Evolutionary conservation across 805 yeast species (phyloP), one percentile per base, ranked within the genome.

Genomic region (Priceomyces fermenticarens): DNA sequence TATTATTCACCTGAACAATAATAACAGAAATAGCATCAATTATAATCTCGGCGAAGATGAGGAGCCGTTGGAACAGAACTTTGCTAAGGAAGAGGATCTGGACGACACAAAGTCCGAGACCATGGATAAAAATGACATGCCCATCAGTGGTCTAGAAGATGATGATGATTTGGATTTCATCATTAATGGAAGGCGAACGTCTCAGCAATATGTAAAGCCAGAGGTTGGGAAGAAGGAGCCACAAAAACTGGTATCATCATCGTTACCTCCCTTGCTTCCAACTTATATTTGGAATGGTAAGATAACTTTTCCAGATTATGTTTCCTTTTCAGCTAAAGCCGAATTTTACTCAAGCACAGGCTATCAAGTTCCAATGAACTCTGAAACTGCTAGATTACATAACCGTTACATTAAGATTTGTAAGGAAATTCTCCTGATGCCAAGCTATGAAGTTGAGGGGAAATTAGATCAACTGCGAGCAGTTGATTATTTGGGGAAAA

Each of bases 381-480:
- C 53, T 29, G 36, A 44, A 40, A 42, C 53, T 35, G 48, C 47
- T n/a, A 43, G 30, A n/a, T 41, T 49, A 39, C 52, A 53, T 45
- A 54, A 60, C 54, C 39, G 56, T 47, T 49, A 57, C 54, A 36
- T 56, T 48, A 54, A 53, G 32, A 47, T 54, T 36, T 48, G 59
- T 44, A 55, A 54, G 36, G 65, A 63, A 32, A 53, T 74, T 3
- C 58, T 63, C 41, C 40, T 45, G 27, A 42, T 47, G 13, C 38
- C 53, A 32, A 48, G 60, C 28, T 58, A 81, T 48, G 63, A 64
- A 25, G 62, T 86, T 34, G 82, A 78, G 44, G 95, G 95, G 3
- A 69, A 88, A 41, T 66, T 88, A 34, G 81, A 77, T 51, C 53
- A 66, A 3, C 41, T 47, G 4, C 67, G 62, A 38, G 95, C 88